Conservation (phyloP, 1,284 basidiomycete genomes). For the Rhodotorula mucilaginosa region DNA sequence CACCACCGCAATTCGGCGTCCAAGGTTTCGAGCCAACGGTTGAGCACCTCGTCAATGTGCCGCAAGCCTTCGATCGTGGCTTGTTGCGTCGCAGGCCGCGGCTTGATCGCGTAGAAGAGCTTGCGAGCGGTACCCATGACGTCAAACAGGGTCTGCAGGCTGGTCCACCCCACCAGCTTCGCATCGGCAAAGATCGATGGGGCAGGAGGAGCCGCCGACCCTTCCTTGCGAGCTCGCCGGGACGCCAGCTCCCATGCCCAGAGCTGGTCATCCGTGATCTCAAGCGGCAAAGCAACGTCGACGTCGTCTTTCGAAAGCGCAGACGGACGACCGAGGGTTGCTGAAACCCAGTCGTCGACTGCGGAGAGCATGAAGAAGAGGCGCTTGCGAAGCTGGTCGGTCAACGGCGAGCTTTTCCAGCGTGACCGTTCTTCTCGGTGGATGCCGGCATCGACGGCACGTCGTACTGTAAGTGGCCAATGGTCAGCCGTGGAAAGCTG, state of each 20-base stretch:
- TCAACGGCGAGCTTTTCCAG: conserved; percentile 44
- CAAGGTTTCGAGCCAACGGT: conserved; percentile 31
- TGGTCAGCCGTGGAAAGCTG: no score
- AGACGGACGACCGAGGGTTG: conserved; percentile 70
- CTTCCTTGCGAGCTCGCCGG: background rate
- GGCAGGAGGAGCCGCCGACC: background rate
- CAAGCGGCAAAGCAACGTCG: conserved; percentile 69
- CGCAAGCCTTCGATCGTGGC: conserved; percentile 6
- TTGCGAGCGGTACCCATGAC: conserved; percentile 14
- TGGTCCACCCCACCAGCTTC: background rate
- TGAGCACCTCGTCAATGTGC: conserved; percentile 30
- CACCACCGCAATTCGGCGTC: conserved; percentile 29
- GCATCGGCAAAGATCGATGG: background rate
- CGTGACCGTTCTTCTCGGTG: conserved; percentile 52
- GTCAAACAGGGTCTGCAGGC: background rate
- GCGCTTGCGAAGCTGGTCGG: conserved; percentile 71
- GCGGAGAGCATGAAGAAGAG: conserved; percentile 65
- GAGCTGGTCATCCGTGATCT: conserved; percentile 71
- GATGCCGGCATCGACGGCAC: conserved; percentile 51
- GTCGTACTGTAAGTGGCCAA: conserved; percentile 5
- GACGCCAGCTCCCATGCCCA: conserved; percentile 21
- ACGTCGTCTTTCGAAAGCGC: conserved; percentile 82
- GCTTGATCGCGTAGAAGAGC: conserved; percentile 15
- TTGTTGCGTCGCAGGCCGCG: conserved; percentile 6
- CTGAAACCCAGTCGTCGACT: conserved; percentile 30